Evolutionary conservation across 805 yeast species (phyloP).

Genomic region (Kodamaea sagamina): DNA sequence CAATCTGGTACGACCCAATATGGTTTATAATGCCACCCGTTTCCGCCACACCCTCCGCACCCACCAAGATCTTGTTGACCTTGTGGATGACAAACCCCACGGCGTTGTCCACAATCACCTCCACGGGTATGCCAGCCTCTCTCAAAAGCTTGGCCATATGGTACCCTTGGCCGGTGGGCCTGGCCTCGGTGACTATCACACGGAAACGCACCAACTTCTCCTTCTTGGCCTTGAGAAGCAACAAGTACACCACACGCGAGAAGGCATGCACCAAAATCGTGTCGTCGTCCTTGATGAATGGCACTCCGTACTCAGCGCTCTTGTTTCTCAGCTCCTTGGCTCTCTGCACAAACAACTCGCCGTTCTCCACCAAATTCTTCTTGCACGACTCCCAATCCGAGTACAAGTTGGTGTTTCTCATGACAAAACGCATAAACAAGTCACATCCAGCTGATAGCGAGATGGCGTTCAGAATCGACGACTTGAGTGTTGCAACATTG

Average conservation of each 20-base stretch:
- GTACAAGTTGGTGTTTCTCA: conserved; percentile 81
- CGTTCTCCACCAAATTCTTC: conserved; percentile 86
- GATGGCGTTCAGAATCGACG: conserved; percentile 84
- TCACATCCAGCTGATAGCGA: conserved; percentile 98
- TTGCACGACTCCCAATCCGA: conserved; percentile 96
- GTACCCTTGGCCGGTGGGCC: conserved; percentile 77
- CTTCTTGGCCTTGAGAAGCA: conserved; percentile 75
- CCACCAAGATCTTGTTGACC: conserved; percentile 91
- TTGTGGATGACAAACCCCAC: conserved; percentile 91
- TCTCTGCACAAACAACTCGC: conserved; percentile 85
- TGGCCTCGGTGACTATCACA: conserved; percentile 89
- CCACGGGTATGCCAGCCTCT: conserved; percentile 78
- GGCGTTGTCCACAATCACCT: conserved; percentile 86
- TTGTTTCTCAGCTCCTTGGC: conserved; percentile 87
- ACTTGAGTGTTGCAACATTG: conserved; percentile 73
- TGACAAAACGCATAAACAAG: conserved; percentile 88
- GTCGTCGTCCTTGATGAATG: conserved; percentile 92
- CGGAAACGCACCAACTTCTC: conserved; percentile 75
- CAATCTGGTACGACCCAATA: conserved; percentile 92
- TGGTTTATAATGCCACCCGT: conserved; percentile 97
- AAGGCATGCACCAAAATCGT: conserved; percentile 85
- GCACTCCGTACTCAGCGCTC: conserved; percentile 84
- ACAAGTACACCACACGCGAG: conserved; percentile 83
- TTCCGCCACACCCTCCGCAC: conserved; percentile 99
- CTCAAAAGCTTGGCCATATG: conserved; percentile 69